Evolutionary conservation across 768 basidiomycete genomes (phyloP).

Genomic region (Tylopilus vinaceipallidus): DNA sequence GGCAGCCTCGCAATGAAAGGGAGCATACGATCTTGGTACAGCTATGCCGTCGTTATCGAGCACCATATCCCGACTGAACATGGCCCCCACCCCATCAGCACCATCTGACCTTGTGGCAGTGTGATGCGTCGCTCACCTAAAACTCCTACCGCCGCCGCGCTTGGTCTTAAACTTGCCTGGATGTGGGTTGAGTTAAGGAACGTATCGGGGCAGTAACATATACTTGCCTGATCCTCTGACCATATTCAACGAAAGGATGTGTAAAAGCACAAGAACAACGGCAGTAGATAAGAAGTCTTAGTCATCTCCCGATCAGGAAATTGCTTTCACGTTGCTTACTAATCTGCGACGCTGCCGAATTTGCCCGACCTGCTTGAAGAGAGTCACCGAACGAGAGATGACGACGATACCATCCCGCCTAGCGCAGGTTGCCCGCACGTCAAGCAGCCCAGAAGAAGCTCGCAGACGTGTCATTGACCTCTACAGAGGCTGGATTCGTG

Average conservation of each 20-base stretch:
- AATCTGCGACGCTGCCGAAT: slow-evolving; percentile 13
- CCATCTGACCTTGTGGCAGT: slow-evolving; percentile 5
- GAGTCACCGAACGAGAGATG: slow-evolving; percentile 48
- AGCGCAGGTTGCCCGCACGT: slow-evolving; percentile 65
- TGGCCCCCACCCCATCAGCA: slow-evolving; percentile 6
- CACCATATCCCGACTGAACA: slow-evolving; percentile 53
- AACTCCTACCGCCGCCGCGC: slow-evolving; percentile 85
- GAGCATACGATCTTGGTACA: slow-evolving; percentile 45
- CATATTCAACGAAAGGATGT: slow-evolving; percentile 20
- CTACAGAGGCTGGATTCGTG: slow-evolving; percentile 93
- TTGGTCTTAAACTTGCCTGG: slow-evolving; percentile 82
- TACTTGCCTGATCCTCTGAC: slow-evolving; percentile 32
- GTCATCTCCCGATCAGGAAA: slow-evolving; percentile 12
- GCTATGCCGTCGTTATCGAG: slow-evolving; percentile 59
- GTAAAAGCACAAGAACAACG: background rate
- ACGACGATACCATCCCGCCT: slow-evolving; percentile 90
- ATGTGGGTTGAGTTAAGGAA: background rate
- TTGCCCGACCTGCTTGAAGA: background rate
- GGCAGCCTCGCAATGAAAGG: slow-evolving; percentile 12
- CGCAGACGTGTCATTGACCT: slow-evolving; percentile 68
- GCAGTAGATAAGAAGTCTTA: slow-evolving; percentile 17
- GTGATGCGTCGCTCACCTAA: slow-evolving; percentile 49
- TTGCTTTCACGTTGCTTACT: slow-evolving; percentile 9
- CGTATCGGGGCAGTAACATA: too few relatives aligned
- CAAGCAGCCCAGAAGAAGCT: slow-evolving; percentile 55